phyloP scores from a whole-genome alignment of 1,139 yeast species.

The Suhomyces bribrorum region DNA sequence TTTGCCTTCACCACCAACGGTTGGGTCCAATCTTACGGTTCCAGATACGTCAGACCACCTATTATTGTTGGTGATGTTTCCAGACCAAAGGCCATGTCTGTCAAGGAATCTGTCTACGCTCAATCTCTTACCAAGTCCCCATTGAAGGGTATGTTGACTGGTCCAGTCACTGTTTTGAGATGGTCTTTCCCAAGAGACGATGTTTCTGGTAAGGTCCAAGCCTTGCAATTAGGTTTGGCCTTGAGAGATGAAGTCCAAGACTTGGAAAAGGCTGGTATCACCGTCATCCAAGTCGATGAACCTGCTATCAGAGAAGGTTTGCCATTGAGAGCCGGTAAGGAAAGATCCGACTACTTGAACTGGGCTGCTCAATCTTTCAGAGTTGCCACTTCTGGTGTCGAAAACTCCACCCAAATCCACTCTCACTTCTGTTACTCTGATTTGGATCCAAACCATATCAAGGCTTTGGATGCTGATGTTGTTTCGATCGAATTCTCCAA shows the following conservation, averaged over 20 bases:
- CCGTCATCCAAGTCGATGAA: slow-evolving; percentile 98
- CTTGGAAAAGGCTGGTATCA: slow-evolving; percentile 97
- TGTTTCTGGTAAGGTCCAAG: slow-evolving; percentile 90
- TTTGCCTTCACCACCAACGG: slow-evolving; percentile 98
- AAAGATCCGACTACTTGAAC: slow-evolving; percentile 92
- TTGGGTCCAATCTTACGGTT: slow-evolving; percentile 99
- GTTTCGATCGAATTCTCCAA: slow-evolving; percentile 98
- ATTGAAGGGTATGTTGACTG: slow-evolving; percentile 99
- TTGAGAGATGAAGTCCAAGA: slow-evolving; percentile 98
- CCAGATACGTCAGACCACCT: slow-evolving; percentile 99
- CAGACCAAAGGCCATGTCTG: slow-evolving; percentile 98
- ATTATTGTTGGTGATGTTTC: slow-evolving; percentile 98
- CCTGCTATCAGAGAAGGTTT: slow-evolving; percentile 99
- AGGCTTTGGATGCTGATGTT: slow-evolving; percentile 99
- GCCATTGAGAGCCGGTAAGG: slow-evolving; percentile 97
- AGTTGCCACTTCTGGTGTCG: slow-evolving; percentile 98
- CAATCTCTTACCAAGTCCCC: slow-evolving; percentile 95
- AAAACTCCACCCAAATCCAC: slow-evolving; percentile 95
- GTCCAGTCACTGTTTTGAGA: slow-evolving; percentile 99
- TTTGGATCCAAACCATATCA: slow-evolving; percentile 98
- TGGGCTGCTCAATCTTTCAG: slow-evolving; percentile 99
- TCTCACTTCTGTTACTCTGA: slow-evolving; percentile 99
- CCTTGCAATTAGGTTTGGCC: slow-evolving; percentile 96
- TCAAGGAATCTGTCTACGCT: slow-evolving; percentile 98
- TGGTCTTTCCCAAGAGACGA: slow-evolving; percentile 99